phyloP scores from a whole-genome alignment of 1,139 yeast species.

The Geotrichum phurueaensis region DNA sequence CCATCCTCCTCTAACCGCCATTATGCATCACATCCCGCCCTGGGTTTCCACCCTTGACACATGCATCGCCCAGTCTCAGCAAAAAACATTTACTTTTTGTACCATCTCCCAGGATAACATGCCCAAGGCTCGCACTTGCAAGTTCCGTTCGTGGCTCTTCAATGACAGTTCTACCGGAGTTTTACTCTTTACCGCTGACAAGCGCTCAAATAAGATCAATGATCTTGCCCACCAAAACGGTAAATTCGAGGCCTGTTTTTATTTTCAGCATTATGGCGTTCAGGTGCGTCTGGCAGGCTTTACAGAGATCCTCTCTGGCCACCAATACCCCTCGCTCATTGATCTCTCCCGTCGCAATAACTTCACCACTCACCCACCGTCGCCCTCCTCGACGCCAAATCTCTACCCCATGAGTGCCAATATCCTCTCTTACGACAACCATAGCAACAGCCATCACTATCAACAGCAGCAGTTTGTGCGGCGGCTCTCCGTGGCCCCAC shows the following conservation, averaged over 20 bases:
- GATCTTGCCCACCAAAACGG: background rate
- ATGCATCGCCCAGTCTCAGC: conserved; percentile 23
- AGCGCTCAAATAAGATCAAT: conserved; percentile 56
- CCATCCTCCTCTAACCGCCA: background rate
- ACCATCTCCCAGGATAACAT: conserved; percentile 53
- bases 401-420: no score
- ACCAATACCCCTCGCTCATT: conserved; percentile 7
- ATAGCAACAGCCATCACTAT: no score
- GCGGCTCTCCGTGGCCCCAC: conserved; percentile 27
- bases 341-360: no score
- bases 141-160: conserved; percentile 72
- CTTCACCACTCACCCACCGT: no score
- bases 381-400: no score
- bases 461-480: no score
- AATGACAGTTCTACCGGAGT: conserved; percentile 63
- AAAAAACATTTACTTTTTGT: conserved; percentile 54
- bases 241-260: conserved; percentile 69
- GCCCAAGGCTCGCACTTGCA: conserved; percentile 65
- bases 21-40: conserved; percentile 26
- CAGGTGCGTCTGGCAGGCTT: conserved; percentile 71
- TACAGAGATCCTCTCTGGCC: conserved; percentile 41
- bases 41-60: conserved; percentile 30
- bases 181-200: conserved; percentile 65
- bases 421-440: no score
- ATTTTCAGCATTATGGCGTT: conserved; percentile 53